phyloP scores from a whole-genome alignment of 768 basidiomycete genomes.

The Phaeolepiota aurea region DNA sequence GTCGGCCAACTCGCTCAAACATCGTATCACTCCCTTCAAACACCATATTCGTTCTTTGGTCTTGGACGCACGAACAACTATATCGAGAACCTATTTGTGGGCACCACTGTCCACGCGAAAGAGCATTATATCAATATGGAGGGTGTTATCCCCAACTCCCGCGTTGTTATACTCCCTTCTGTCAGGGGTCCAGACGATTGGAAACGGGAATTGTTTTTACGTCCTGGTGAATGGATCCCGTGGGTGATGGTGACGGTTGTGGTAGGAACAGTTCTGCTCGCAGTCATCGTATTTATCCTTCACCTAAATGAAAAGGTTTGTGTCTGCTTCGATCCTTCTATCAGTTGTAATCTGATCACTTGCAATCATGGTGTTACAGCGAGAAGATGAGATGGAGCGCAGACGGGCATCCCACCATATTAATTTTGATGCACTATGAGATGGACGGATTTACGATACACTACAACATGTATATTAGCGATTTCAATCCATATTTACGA shows the following conservation, averaged over 20 bases:
- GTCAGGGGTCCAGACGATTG: constrained; percentile 50
- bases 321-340: constrained; percentile 1
- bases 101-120: constrained; percentile 68
- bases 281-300: constrained; percentile 75
- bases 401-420: constrained; percentile 88
- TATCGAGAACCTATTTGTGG: constrained; percentile 97
- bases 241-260: constrained; percentile 92
- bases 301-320: constrained; percentile 90
- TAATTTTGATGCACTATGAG: constrained; percentile 93
- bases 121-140: constrained; percentile 89
- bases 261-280: constrained; percentile 63
- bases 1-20: constrained; percentile 93
- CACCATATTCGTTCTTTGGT: constrained; percentile 94
- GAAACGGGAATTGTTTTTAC: constrained; percentile 83
- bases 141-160: constrained; percentile 95
- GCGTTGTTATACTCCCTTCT: constrained; percentile 88
- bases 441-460: constrained; percentile 3
- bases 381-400: constrained; percentile 90
- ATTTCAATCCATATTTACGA: no score
- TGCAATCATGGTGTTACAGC: constrained; percentile 30
- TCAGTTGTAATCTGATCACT: constrained; percentile 2
- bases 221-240: constrained; percentile 96
- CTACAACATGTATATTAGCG: constrained; percentile 2
- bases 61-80: constrained; percentile 98
- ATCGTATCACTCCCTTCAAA: constrained; percentile 81